A percentile compares a stretch with the other conserved stretches of the same genome.
Evolutionary conservation across 352 stramenopile species (phyloP).

Genomic region (Pythium sp.): DNA sequence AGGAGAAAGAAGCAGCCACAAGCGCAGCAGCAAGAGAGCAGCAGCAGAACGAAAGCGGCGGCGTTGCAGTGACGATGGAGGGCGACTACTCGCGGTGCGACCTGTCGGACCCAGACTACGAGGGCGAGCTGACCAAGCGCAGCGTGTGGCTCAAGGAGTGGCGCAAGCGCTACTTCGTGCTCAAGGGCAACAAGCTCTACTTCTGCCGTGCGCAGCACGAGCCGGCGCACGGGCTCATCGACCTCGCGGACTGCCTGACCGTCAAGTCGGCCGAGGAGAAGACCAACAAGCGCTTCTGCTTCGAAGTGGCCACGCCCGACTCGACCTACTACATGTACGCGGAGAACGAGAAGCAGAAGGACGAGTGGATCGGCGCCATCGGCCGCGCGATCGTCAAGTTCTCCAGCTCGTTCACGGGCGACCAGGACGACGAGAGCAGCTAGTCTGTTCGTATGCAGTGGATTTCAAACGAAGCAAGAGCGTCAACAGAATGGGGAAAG

Average conservation of each 20-base stretch:
- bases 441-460: conserved; percentile 7
- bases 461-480: background rate
- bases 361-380: conserved; percentile 94
- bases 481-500: background rate
- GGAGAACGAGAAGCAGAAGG: conserved; percentile 89
- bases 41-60: background rate
- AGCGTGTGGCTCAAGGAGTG: conserved; percentile 92
- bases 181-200: conserved; percentile 91
- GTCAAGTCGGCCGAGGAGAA: conserved; percentile 91
- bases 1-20: background rate
- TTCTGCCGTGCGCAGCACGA: conserved; percentile 76
- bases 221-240: conserved; percentile 86
- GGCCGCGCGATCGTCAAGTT: conserved; percentile 97
- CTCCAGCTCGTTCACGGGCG: conserved; percentile 94
- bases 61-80: conserved; percentile 41
- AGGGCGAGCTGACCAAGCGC: conserved; percentile 88
- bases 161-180: conserved; percentile 89
- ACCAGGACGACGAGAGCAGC: conserved; percentile 73
- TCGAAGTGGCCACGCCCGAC: conserved; percentile 88
- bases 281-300: conserved; percentile 90
- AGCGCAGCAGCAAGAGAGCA: background rate
- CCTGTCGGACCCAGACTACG: conserved; percentile 82
- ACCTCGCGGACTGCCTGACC: conserved; percentile 87
- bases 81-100: conserved; percentile 74
- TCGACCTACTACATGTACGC: conserved; percentile 92